phyloP scores from a whole-genome alignment of 2,329 filamentous ascomycete species.

The Lachnellula suecica region DNA sequence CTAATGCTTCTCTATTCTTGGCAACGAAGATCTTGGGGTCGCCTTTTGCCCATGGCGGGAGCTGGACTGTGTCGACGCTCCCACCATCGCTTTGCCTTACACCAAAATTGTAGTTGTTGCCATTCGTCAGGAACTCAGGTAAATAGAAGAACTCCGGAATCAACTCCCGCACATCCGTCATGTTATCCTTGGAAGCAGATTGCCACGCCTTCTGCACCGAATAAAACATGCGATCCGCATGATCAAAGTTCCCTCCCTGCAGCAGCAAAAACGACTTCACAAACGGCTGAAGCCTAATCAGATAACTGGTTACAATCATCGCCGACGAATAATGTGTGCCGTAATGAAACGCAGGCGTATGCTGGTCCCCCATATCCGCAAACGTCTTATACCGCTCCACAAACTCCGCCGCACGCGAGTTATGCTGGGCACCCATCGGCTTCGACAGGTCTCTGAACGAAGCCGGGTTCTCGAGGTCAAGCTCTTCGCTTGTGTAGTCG shows the following conservation, averaged over 20 bases:
- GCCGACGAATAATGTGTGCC: conserved; percentile 98
- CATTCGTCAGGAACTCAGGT: conserved; percentile 90
- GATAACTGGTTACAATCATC: conserved; percentile 96
- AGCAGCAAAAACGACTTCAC: conserved; percentile 92
- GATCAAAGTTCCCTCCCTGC: conserved; percentile 94
- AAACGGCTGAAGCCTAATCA: conserved; percentile 93
- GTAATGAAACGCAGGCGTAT: conserved; percentile 85
- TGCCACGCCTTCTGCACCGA: conserved; percentile 89
- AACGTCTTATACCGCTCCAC: conserved; percentile 83
- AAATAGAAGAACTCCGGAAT: conserved; percentile 98
- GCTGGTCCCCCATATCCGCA: conserved; percentile 81
- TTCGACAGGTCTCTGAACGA: conserved; percentile 91
- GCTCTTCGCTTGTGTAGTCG: conserved; percentile 90
- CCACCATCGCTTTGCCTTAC: conserved; percentile 76
- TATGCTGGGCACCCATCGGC: conserved; percentile 91
- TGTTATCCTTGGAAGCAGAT: conserved; percentile 85
- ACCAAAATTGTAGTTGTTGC: conserved; percentile 94
- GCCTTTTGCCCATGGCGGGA: conserved; percentile 97
- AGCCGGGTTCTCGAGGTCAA: conserved; percentile 80
- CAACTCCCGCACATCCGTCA: conserved; percentile 90
- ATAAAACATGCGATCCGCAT: conserved; percentile 92
- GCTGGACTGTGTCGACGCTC: conserved; percentile 77
- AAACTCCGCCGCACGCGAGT: conserved; percentile 74
- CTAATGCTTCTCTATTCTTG: conserved; percentile 92
- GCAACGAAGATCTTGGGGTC: conserved; percentile 94